Evolutionary conservation across 176 grass and related monocot genomes (phyloP).

Genomic region (Zea mays): Zm-B73-REFERENCE-NAM-5.0 NC_050104.1:122626501-122627000

Average conservation of each 20-base stretch:
- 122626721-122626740: constrained; percentile 21
- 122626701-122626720: constrained; percentile 11
- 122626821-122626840: not conserved
- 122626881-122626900: not conserved
- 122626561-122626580: constrained; percentile 27
- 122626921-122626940: not conserved
- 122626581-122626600: not conserved
- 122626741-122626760: too few species aligned
- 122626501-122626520: too few species aligned
- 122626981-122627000: not conserved
- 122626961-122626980: not conserved
- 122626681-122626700: constrained; percentile 22
- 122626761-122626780: too few species aligned
- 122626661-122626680: not conserved
- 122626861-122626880: not conserved
- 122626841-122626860: too few species aligned
- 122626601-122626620: not conserved
- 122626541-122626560: constrained; percentile 21
- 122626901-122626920: not conserved
- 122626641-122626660: constrained; percentile 9
- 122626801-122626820: too few species aligned
- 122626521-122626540: not conserved
- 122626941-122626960: not conserved
- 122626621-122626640: not conserved
- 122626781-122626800: too few species aligned